These are phyloP conservation scores for Trichosporon inkin DNA, from an alignment of 1,284 basidiomycete species.

Conservation along the genomic window DNA sequence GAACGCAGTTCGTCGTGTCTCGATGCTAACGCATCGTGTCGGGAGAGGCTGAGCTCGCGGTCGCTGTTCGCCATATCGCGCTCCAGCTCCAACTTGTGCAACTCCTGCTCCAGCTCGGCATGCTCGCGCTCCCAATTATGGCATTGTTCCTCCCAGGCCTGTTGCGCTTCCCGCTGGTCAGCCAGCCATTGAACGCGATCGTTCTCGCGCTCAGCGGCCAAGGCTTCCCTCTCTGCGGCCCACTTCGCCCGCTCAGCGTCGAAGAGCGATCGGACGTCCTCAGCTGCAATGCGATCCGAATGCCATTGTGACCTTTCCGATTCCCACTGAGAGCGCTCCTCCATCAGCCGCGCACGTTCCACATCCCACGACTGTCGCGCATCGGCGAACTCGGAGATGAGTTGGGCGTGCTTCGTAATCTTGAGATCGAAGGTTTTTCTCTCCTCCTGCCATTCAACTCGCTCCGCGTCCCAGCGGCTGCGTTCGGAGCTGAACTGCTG, in stretches of 20 bases:
- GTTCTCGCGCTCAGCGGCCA: slow-evolving; percentile 1
- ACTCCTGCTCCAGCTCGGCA: neutral
- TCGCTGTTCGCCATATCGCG: neutral
- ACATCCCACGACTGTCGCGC: neutral
- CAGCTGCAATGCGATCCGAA: neutral
- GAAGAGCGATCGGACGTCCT: neutral
- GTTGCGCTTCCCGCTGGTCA: neutral
- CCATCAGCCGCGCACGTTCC: neutral
- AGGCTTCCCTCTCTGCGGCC: slow-evolving; percentile 3
- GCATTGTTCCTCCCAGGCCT: neutral
- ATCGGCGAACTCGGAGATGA: slow-evolving; percentile 1
- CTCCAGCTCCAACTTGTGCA: neutral
- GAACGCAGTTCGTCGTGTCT: neutral
- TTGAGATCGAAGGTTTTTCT: slow-evolving; percentile 4
- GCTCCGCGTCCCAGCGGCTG: slow-evolving; percentile 6
- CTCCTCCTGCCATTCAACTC: neutral
- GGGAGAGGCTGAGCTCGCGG: neutral
- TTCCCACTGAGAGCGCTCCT: neutral
- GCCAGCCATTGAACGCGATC: neutral
- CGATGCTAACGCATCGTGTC: neutral
- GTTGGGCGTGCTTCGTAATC: neutral
- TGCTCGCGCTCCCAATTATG: slow-evolving; percentile 11
- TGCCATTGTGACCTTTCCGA: neutral
- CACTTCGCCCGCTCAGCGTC: slow-evolving; percentile 5
- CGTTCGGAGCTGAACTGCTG: slow-evolving; percentile 9